Evolutionary conservation across 1,284 basidiomycete species (phyloP), one percentile per base, ranked within the genome.

Genomic region (Rhodotorula sp.): DNA sequence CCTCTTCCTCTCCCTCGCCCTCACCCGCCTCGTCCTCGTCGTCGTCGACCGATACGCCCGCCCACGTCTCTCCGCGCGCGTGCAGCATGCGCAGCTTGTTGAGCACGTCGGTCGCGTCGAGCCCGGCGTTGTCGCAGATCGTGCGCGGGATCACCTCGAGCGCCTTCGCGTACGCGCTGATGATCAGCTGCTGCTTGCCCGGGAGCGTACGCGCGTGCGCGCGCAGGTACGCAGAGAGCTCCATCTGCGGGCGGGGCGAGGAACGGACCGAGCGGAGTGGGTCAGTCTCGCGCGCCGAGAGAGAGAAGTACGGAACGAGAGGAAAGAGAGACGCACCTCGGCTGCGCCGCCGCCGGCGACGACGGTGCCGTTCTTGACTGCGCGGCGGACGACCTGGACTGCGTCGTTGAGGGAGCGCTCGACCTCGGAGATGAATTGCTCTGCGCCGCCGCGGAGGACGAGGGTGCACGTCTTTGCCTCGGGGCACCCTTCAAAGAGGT

Each of bases 381-480:
- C 95, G 57, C 97, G 87, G 83, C 97, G 97, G 61, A 99, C 97
- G 48, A 99, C 95, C 96, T 99, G 99, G 80, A 99, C 96, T 5
- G 96, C 95, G 81, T 99, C 97, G 81, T 99, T 96, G 78, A 99
- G 83, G 87, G 91, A 94, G 68, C 97, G 86, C 82, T 98, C 96
- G 16, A 99, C 95, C 82, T 99, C 97, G 78, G 95, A 93, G 74
- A 99, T 99, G 82, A 99, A 98, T 82, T 99, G 97, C 81, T 99
- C 95, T 0, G 97, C 97, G 34, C 97, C 97, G 72, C 97, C 97
- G 70, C 97, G 88, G 69, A 99, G 87, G 49, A 99, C 84, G 25
- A 99, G 83, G n/a, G 97, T 99, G 82, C 95, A 97, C 0, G 97
- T 98, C 84, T 95, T 95, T n/a, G 97, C 92, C 82, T 92, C 89